Base-by-base conservation (phyloP, 306 rosid species). In the Astragalus membranaceus region DNA sequence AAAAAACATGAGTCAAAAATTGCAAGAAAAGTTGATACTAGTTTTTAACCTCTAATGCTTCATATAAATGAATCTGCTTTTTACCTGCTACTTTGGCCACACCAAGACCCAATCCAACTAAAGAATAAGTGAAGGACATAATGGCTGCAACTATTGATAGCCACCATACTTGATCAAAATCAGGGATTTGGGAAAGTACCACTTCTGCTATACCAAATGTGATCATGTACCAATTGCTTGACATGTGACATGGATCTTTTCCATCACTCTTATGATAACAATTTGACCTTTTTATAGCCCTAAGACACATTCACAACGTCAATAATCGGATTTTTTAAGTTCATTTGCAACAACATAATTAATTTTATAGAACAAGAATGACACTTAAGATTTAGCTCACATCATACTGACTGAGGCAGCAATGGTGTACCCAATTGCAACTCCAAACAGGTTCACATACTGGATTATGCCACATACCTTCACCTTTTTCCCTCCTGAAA, bases 321-420 rank as follows among this genome's bases (percentile, higher is more conserved):
- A 48, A 61, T 8, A 72, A 37, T 39, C 14, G 2, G 2, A 26
- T 26, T 26, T 26, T 26, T 1, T 3, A 30, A 56, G 54, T 17
- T 5, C 41, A 33, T 6, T 14, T 14, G 37, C 44, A n/a, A n/a
- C n/a, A n/a, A n/a, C n/a, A n/a, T 13, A 26, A 29, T 41, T 59
- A 59, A 59, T 30, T 57, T 35, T 20, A 33, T 17, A 20, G 23
- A 60, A 49, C 74, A 47, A 47, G 17, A 55, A 17, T 16, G 59
- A 23, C 50, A 36, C 20, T 14, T 42, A 35, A 10, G 35, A 2
- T 46, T 12, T 29, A 61, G 84, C 96, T 81, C 76, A 89, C 96
- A 89, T 89, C 96, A 89, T 89, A 39, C 93, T 89, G 63, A 89
- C 96, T 13, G 92, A 87, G 51, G 96, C 89, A 37, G 92, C 96